Evolutionary conservation across 75 land plant species (phyloP).

Genomic region (Selaginella moellendorffii): DNA sequence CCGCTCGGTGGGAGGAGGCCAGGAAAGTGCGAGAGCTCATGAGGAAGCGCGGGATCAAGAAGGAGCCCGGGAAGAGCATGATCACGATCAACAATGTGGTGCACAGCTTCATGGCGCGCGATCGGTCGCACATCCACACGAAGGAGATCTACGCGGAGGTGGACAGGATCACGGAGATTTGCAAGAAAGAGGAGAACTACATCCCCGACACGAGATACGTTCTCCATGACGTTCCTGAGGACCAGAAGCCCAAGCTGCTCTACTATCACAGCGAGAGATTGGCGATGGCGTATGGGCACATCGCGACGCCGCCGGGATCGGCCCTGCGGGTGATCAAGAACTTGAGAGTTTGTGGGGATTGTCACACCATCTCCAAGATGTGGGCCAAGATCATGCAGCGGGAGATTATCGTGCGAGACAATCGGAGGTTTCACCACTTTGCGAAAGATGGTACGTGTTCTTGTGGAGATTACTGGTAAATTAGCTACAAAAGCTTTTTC

Average conservation of each 20-base stretch:
- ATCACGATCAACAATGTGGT: slow-evolving; percentile 20
- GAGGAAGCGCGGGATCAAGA: slow-evolving; percentile 17
- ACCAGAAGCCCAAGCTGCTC: not conserved
- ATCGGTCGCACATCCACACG: slow-evolving; percentile 13
- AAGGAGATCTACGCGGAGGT: slow-evolving; percentile 15
- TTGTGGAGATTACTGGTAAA: slow-evolving; percentile 33
- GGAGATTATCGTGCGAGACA: slow-evolving; percentile 21
- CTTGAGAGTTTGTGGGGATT: slow-evolving; percentile 28
- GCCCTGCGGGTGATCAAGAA: slow-evolving; percentile 24
- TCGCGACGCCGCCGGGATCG: not conserved
- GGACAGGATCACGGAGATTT: slow-evolving; percentile 15
- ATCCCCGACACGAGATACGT: slow-evolving; percentile 4
- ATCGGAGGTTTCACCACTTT: slow-evolving; percentile 25
- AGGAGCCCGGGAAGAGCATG: slow-evolving; percentile 22
- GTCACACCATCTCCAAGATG: slow-evolving; percentile 28
- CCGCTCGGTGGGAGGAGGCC: slow-evolving; percentile 26
- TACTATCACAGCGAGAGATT: not conserved
- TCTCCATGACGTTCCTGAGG: not conserved
- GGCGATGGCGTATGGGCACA: not conserved
- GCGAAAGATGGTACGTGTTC: slow-evolving; percentile 23
- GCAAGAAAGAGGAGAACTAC: slow-evolving; percentile 17
- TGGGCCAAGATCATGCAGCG: slow-evolving; percentile 17
- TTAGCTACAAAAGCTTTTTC: no score
- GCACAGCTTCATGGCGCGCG: slow-evolving; percentile 20
- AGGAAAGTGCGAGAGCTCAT: slow-evolving; percentile 14